phyloP scores from a whole-genome alignment of 768 basidiomycete species.

The Lactarius pseudohatsudake region DNA sequence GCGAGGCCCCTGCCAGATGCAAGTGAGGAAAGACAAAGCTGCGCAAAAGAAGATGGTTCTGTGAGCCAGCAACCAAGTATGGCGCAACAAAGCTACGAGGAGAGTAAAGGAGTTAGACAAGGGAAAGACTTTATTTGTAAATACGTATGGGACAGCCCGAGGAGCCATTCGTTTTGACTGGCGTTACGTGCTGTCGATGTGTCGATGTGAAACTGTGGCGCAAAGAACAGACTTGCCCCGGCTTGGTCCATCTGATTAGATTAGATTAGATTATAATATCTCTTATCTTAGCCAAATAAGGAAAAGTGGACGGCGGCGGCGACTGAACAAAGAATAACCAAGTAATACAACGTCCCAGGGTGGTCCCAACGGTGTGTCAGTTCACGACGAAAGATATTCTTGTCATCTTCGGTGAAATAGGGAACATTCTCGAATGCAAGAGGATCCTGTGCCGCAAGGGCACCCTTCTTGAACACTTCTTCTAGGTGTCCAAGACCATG shows the following conservation, averaged over 20 bases:
- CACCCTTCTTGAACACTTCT: constrained; percentile 61
- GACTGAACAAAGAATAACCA: constrained; percentile 60
- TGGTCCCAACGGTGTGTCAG: constrained; percentile 49
- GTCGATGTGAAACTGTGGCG: constrained; percentile 54
- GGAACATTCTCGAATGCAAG: constrained; percentile 42
- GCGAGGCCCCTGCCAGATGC: constrained; percentile 61
- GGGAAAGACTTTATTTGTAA: neutral
- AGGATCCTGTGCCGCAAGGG: constrained; percentile 71
- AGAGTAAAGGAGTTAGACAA: constrained; percentile 2
- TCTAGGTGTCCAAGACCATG: constrained; percentile 40
- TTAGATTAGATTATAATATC: constrained; percentile 1
- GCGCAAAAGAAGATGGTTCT: constrained; percentile 55
- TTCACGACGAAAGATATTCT: constrained; percentile 44
- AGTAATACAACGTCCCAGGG: constrained; percentile 47
- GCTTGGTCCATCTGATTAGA: constrained; percentile 47
- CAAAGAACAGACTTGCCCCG: constrained; percentile 56
- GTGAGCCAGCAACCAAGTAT: constrained; percentile 62
- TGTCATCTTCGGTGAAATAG: constrained; percentile 47
- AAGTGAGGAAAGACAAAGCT: constrained; percentile 44
- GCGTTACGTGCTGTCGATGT: constrained; percentile 40
- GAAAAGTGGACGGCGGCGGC: no score
- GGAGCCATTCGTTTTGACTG: constrained; percentile 61
- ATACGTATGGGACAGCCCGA: constrained; percentile 66
- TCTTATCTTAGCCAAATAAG: constrained; percentile 14
- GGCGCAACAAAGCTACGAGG: constrained; percentile 48